A percentile compares a stretch with the other conserved stretches of the same genome.
Evolutionary conservation across 1,284 basidiomycete species (phyloP).

Genomic region (Peniophora sp.): DNA sequence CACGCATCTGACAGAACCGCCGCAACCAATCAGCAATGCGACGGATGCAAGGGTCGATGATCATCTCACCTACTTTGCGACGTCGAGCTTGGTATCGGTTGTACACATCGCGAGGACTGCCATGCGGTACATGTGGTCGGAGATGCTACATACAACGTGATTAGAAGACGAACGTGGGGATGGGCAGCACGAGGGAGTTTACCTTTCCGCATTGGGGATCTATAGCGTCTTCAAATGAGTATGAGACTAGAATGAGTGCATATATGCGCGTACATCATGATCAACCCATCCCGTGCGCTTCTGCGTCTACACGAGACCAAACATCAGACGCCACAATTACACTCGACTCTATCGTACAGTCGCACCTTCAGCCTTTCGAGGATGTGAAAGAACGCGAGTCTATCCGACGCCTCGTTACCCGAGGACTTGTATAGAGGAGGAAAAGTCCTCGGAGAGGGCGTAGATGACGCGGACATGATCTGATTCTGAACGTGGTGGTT

Average conservation of each 20-base stretch:
- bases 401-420: conserved; percentile 54
- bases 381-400: conserved; percentile 84
- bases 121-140: conserved; percentile 99
- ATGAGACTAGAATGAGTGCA: background rate
- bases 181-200: background rate
- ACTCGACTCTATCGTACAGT: conserved; percentile 1
- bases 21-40: conserved; percentile 1
- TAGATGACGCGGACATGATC: background rate
- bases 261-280: conserved; percentile 48
- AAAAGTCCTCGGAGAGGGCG: conserved; percentile 27
- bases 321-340: background rate
- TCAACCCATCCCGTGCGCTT: conserved; percentile 94
- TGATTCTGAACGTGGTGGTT: too few species aligned
- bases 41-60: background rate
- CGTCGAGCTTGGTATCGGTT: conserved; percentile 63
- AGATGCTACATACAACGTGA: conserved; percentile 71
- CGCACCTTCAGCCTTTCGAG: conserved; percentile 80
- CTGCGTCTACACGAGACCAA: conserved; percentile 58
- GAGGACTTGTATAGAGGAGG: conserved; percentile 48
- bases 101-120: conserved; percentile 83
- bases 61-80: conserved; percentile 55
- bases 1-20: conserved; percentile 69
- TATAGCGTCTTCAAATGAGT: too few species aligned
- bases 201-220: conserved; percentile 81
- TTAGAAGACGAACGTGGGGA: background rate